Evolutionary conservation across 768 basidiomycete species (phyloP).

Genomic region (Suillus spraguei): DNA sequence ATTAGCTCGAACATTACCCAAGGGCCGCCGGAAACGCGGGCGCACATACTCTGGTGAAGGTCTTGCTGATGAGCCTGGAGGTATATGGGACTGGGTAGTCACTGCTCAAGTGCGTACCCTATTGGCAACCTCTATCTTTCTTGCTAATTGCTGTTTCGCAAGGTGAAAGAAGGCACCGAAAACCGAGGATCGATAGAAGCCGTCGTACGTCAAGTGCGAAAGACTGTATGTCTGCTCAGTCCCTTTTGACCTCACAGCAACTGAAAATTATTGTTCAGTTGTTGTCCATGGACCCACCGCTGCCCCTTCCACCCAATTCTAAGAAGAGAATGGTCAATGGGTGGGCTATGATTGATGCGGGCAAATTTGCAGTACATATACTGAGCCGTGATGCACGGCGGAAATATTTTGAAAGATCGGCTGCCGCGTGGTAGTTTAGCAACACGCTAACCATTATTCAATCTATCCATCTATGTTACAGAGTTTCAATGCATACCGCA

Average conservation of each 20-base stretch:
- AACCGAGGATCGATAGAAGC: constrained; percentile 77
- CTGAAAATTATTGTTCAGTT: constrained; percentile 43
- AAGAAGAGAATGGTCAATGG: constrained; percentile 64
- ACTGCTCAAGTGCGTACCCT: constrained; percentile 62
- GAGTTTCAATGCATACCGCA: too few relatives aligned
- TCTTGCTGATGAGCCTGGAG: constrained; percentile 47
- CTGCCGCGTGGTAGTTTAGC: constrained; percentile 29
- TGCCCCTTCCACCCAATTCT: constrained; percentile 64
- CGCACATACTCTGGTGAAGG: constrained; percentile 71
- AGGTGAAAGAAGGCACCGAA: constrained; percentile 89
- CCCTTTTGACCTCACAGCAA: constrained; percentile 8
- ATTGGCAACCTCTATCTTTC: not conserved
- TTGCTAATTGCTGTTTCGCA: constrained; percentile 4
- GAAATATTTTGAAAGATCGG: constrained; percentile 56
- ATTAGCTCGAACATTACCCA: constrained; percentile 55
- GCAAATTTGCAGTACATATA: constrained; percentile 79
- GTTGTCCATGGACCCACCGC: constrained; percentile 55
- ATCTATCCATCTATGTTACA: not conserved
- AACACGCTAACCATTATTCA: not conserved
- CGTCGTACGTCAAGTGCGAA: constrained; percentile 69
- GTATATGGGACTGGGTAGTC: constrained; percentile 79
- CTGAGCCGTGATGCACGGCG: constrained; percentile 65
- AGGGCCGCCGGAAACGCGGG: constrained; percentile 66
- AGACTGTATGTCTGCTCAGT: constrained; percentile 53
- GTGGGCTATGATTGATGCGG: constrained; percentile 86